These are phyloP conservation scores for Macadamia integrifolia DNA, from an alignment of 164 flowering plant genomes.

Conservation along the genomic window DNA sequence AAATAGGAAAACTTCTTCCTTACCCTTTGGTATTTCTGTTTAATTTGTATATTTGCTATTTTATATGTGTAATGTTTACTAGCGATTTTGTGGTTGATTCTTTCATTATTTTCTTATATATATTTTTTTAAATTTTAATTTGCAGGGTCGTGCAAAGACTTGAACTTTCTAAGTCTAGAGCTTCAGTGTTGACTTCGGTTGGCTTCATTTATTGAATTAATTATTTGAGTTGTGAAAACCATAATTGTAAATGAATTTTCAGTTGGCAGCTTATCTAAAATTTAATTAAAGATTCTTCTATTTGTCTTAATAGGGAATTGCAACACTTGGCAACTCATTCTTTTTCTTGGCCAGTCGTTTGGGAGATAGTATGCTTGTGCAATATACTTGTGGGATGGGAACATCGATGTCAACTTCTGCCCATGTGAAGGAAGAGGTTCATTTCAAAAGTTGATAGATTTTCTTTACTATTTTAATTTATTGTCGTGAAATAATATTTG, in stretches of 20 bases:
- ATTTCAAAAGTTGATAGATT: constrained; percentile 5
- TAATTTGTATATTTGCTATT: too few species aligned
- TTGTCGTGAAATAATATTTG: background rate
- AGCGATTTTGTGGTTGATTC: background rate
- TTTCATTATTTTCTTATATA: background rate
- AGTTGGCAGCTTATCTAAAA: background rate
- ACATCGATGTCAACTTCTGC: constrained; percentile 37
- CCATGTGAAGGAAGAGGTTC: constrained; percentile 80
- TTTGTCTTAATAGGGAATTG: constrained; percentile 51
- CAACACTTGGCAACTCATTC: constrained; percentile 74
- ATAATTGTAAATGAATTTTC: background rate
- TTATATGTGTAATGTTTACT: too few species aligned
- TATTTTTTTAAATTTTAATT: constrained; percentile 1
- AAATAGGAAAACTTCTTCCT: too few species aligned
- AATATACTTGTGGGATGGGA: constrained; percentile 60
- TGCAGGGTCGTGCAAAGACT: constrained; percentile 88
- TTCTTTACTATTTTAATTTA: constrained; percentile 4
- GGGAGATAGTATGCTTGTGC: constrained; percentile 97
- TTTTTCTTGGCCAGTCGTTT: constrained; percentile 93
- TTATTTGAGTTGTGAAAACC: background rate
- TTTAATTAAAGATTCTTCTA: background rate
- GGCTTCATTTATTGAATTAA: constrained; percentile 22
- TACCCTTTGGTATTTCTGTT: too few species aligned
- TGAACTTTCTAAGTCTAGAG: constrained; percentile 89
- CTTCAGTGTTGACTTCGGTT: constrained; percentile 93